Conservation (phyloP, 73 alveolate species). For the Stentor coeruleus region DNA sequence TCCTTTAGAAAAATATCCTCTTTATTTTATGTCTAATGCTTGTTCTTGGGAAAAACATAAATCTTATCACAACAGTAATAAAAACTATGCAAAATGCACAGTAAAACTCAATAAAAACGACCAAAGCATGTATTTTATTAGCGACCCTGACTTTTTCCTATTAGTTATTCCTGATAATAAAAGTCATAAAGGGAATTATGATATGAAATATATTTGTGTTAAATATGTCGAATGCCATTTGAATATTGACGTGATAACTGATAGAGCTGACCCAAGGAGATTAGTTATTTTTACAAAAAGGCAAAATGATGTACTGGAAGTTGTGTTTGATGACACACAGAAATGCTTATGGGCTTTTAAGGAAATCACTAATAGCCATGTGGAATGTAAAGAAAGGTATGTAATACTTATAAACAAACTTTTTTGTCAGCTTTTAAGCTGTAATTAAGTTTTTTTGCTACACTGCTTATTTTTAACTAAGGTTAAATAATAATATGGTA, state of each 20-base stretch:
- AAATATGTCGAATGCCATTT: background rate
- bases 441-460: too few relatives aligned
- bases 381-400: background rate
- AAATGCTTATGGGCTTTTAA: background rate
- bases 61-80: background rate
- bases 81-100: background rate
- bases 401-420: background rate
- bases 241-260: background rate
- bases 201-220: too few relatives aligned
- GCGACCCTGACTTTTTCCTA: background rate
- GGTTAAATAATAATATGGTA: too few relatives aligned
- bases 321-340: conserved; percentile 5
- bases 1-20: background rate
- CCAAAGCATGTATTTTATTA: too few relatives aligned
- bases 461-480: too few relatives aligned
- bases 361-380: background rate
- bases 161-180: background rate
- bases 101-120: background rate
- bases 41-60: background rate
- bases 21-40: background rate
- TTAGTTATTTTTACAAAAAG: background rate
- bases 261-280: conserved; percentile 21
- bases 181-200: too few relatives aligned
- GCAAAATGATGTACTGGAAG: background rate
- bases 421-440: background rate